Evolutionary conservation across 495 filamentous ascomycete species (phyloP), one percentile per base, ranked within the genome.

Genomic region (Letharia columbiana): DNA sequence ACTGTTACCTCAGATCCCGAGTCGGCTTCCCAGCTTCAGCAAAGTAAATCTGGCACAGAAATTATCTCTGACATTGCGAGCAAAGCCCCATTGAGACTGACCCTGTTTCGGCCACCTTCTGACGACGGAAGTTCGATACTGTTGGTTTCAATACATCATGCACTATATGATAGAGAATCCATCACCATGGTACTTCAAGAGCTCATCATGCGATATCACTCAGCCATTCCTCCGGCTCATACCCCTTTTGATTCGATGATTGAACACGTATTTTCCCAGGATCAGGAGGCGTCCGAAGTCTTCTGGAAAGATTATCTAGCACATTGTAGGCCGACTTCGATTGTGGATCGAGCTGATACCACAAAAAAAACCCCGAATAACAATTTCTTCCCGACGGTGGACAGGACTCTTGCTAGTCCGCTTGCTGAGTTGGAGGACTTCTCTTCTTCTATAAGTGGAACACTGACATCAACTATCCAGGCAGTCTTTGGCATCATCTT

Each of bases 111-210:
- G n/a, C 64, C 67, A 37, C 60, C 62, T 2, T 41, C 7, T 15
- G 69, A 63, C 4, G 66, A 71, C 11, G 39, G 63, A 5, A 68
- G 70, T 0, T 41, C 71, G 5, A 67, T 71, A 42, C 60, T 73
- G 9, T 60, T 78, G 9, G 66, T 80, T 15, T 77, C 77, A 28
- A 72, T 77, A 42, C 73, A 64, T 74, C 93, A 98, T 71, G 90
- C 85, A 9, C 76, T 97, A 0, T 98, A 97, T 70, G 93, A 98
- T 76, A 92, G 89, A 2, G 89, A 84, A 70, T 93, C 90, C 63
- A 80, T 96, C 39, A 73, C 81, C 0, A 76, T 92, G 37, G 72
- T 96, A 0, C 75, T 96, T 20, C 75, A 80, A 8, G 75, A 79
- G 33, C 77, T 92, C 41, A 75, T 75, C 20, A 64, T 67, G 9